Evolutionary conservation across 192 early-diverging fungal genomes (phyloP).

Genomic region (Oehlia diaphana): DNA sequence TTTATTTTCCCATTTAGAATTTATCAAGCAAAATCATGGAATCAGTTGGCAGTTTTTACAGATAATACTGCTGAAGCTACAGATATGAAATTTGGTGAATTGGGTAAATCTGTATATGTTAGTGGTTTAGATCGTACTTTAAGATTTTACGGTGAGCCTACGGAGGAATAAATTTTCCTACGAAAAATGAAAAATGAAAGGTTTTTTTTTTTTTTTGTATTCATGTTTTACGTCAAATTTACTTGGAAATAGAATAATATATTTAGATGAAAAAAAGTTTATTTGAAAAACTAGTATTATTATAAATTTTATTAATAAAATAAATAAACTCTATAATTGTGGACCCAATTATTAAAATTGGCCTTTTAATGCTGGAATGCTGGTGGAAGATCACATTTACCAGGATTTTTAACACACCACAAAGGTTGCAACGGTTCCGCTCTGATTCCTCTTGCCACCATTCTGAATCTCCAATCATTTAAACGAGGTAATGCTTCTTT

Average conservation of each 20-base stretch:
- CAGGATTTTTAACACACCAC: conserved; percentile 53
- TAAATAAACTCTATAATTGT: no score
- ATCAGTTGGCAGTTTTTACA: conserved; percentile 45
- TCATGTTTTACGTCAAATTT: no score
- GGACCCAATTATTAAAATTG: background rate
- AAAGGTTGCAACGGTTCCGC: conserved; percentile 76
- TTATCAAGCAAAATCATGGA: conserved; percentile 72
- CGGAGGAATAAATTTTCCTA: background rate
- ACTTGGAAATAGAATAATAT: no score
- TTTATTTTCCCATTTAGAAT: conserved; percentile 38
- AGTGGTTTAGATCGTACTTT: conserved; percentile 60
- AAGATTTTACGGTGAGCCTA: conserved; percentile 46
- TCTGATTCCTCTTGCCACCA: conserved; percentile 62
- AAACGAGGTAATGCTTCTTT: conserved; percentile 64
- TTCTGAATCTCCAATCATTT: conserved; percentile 71
- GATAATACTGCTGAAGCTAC: conserved; percentile 58
- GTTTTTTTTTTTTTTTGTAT: no score
- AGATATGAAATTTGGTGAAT: conserved; percentile 55
- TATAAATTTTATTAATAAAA: no score
- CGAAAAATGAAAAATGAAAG: background rate
- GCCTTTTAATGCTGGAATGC: background rate
- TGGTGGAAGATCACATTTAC: conserved; percentile 4
- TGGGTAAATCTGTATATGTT: conserved; percentile 53
- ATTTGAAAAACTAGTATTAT: no score
- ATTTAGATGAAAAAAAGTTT: no score